Conservation (phyloP, 2,329 filamentous ascomycete genomes). For the Chaetoscypha palmicola region DNA sequence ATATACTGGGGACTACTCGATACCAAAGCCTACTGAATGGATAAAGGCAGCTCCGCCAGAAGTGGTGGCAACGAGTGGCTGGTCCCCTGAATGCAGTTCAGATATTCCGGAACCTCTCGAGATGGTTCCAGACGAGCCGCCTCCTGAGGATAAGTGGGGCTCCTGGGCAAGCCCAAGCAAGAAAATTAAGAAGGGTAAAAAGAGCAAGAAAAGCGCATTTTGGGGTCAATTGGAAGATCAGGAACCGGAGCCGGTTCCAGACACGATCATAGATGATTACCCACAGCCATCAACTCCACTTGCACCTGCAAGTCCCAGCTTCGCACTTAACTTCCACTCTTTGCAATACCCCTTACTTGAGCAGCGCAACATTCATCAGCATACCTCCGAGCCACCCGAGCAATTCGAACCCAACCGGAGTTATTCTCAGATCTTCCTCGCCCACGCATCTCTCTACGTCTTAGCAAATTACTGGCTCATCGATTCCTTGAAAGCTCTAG, state of each 20-base stretch:
- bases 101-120: neutral
- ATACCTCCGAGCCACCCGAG: slow-evolving; percentile 7
- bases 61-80: neutral
- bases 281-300: neutral
- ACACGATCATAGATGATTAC: neutral
- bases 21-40: slow-evolving; percentile 10
- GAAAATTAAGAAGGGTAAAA: slow-evolving; percentile 5
- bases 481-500: slow-evolving; percentile 9
- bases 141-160: neutral
- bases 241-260: slow-evolving; percentile 3
- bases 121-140: neutral
- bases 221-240: neutral
- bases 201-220: neutral
- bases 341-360: slow-evolving; percentile 1
- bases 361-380: neutral
- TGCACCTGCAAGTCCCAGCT: too few relatives aligned
- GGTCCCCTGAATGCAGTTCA: neutral
- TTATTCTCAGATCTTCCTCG: slow-evolving; percentile 11
- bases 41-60: neutral
- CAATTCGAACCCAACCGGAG: slow-evolving; percentile 1
- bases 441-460: slow-evolving; percentile 11
- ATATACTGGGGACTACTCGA: slow-evolving; percentile 21
- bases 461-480: slow-evolving; percentile 7
- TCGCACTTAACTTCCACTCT: neutral
- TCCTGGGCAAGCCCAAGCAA: neutral